Percentiles rank a stretch among this genome's conserved stretches.
These are phyloP conservation scores for Penicillium sp. DNA, from an alignment of 2,329 filamentous ascomycete species.

Conservation along the genomic window DNA sequence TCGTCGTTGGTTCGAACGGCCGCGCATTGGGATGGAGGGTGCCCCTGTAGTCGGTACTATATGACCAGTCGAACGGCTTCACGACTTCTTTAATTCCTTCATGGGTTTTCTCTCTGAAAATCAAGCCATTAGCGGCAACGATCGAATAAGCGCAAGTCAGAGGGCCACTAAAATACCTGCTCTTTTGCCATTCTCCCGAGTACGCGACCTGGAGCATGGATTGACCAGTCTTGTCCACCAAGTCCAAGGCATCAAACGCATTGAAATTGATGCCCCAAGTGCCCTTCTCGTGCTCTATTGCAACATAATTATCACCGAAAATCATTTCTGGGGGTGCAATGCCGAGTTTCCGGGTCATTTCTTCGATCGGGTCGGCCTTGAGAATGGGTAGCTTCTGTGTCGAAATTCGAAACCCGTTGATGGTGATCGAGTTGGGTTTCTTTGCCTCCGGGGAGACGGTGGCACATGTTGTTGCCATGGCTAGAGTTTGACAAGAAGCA, in stretches of 20 bases:
- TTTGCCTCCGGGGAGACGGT: conserved; percentile 44
- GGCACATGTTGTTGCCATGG: conserved; percentile 40
- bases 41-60: conserved; percentile 78
- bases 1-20: conserved; percentile 40
- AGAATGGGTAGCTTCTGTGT: conserved; percentile 90
- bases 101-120: conserved; percentile 62
- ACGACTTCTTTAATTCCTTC: conserved; percentile 86
- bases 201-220: conserved; percentile 91
- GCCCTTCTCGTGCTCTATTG: conserved; percentile 62
- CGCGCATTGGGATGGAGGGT: conserved; percentile 44
- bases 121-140: conserved; percentile 32
- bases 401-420: conserved; percentile 63
- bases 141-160: background rate
- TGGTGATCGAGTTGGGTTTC: conserved; percentile 50
- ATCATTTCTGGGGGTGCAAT: conserved; percentile 98
- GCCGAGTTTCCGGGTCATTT: conserved; percentile 65
- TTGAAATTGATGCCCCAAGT: conserved; percentile 74
- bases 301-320: conserved; percentile 85
- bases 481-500: conserved; percentile 13
- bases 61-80: conserved; percentile 96
- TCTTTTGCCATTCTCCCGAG: conserved; percentile 75
- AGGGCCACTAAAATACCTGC: conserved; percentile 39
- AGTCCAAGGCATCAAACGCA: conserved; percentile 76
- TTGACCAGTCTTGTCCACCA: conserved; percentile 84
- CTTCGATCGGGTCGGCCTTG: conserved; percentile 81